Percentiles rank a stretch among this genome's conserved stretches.
These are phyloP conservation scores for Polyporus tsugae DNA, from an alignment of 1,284 basidiomycete species.

Conservation along the genomic window DNA sequence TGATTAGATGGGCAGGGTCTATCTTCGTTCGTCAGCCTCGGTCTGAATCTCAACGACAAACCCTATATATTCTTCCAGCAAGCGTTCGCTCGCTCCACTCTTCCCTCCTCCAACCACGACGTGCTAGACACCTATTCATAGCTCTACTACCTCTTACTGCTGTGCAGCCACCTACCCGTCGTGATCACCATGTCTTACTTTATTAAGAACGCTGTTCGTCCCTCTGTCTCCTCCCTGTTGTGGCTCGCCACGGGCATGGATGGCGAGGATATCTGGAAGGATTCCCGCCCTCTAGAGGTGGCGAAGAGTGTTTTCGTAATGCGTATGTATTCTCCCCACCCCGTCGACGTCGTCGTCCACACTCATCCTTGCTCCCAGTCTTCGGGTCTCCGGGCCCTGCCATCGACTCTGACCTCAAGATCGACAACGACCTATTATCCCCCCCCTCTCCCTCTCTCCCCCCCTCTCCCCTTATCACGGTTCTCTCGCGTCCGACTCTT, in stretches of 20 bases:
- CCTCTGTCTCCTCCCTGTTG: background rate
- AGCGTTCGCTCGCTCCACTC: background rate
- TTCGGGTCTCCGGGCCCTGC: background rate
- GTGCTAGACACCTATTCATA: background rate
- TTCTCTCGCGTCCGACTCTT: background rate
- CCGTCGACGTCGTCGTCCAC: background rate
- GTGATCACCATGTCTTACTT: background rate
- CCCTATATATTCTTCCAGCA: background rate
- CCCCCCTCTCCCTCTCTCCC: background rate
- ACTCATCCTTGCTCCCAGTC: background rate
- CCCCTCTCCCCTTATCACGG: background rate
- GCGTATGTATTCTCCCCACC: background rate
- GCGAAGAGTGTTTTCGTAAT: background rate
- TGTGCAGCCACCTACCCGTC: background rate
- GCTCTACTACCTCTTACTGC: background rate
- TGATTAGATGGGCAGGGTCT: background rate
- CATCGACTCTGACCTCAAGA: background rate
- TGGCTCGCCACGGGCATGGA: background rate
- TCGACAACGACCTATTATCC: too few species aligned
- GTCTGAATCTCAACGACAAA: background rate
- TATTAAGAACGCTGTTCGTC: background rate
- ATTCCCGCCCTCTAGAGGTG: background rate
- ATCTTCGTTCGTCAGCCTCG: background rate
- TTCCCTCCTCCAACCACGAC: background rate
- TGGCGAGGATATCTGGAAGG: background rate